Base-by-base conservation (phyloP, 441 rosid species). In the Syzygium malaccense region DNA sequence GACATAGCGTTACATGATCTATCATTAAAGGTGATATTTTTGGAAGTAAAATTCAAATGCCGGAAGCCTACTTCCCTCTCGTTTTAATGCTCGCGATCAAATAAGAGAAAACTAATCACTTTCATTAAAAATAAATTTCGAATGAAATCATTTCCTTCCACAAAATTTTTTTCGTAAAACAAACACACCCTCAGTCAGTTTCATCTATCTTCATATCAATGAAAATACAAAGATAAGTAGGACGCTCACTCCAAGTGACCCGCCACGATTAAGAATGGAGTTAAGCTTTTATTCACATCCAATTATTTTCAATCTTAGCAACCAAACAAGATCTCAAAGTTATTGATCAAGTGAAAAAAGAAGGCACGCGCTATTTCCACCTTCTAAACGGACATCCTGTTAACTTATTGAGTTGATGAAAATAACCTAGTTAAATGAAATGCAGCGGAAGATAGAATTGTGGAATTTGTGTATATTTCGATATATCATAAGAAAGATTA, bases 381-480 rank as follows among this genome's bases (percentile, higher is more conserved):
- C 17, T 17, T 20, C 4, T 1, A 11, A 71, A 20, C 41, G 28
- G 51, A 37, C 7, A 20, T 8, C 12, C 1, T 23, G 17, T 37
- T 37, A 6, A 3, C 17, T 5, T 12, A 20, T 3, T 3, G 14
- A 23, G n/a, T 45, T 1, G 51, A 12, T 0, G 3, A 68, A 33
- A 68, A 10, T 5, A 68, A 25, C 28, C 23, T 20, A 8, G 11
- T 45, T 45, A 45, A 45, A 45, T 45, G 48, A 45, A 45, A 45
- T 45, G 48, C 48, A 7, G 55, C 7, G 2, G 19, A 54, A 54
- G 19, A 54, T 45, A 45, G 19, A 54, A 15, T 14, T 15, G 2
- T 4, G 2, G 55, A 54, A 54, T 54, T 54, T 54, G 6, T 54
- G 7, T 54, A 54, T 54, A 15, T 54, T 15, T 45, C 2, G 18